Conservation (phyloP, 2,329 filamentous ascomycete genomes). For the Zasmidium cellare region DNA sequence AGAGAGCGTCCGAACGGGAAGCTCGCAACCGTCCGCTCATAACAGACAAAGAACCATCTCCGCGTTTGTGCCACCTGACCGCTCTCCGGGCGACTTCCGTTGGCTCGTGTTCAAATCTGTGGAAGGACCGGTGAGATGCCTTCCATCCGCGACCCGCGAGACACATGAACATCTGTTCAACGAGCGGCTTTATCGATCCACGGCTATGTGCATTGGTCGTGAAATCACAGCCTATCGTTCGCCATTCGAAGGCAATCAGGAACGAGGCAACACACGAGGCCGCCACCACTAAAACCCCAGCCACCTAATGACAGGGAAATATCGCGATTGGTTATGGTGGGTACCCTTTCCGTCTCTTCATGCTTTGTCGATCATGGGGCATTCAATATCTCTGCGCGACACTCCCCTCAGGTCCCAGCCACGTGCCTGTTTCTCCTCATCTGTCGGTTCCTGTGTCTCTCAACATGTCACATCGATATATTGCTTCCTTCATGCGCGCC, state of each 20-base stretch:
- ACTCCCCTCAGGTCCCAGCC: not conserved
- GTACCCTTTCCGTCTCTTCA: slow-evolving; percentile 1
- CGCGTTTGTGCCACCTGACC: not conserved
- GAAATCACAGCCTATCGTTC: not conserved
- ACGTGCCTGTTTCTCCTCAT: not conserved
- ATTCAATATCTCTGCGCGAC: not conserved
- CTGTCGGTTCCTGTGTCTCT: too few species aligned
- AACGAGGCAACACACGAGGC: not conserved
- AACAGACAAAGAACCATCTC: slow-evolving; percentile 1
- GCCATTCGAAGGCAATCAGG: not conserved
- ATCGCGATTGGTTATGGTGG: not conserved
- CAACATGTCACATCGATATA: not conserved
- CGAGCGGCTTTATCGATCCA: not conserved
- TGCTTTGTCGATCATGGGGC: slow-evolving; percentile 1
- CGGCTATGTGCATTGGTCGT: not conserved
- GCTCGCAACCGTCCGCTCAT: not conserved
- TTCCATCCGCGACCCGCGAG: not conserved
- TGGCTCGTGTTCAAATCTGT: not conserved
- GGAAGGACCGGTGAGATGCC: not conserved
- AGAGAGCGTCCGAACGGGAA: not conserved
- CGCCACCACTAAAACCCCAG: not conserved
- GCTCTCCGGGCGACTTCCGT: not conserved
- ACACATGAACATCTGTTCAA: slow-evolving; percentile 1
- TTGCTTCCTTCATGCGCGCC: not conserved
- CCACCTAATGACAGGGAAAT: not conserved